Conservation (phyloP, 1,139 yeast genomes). For the Debaryomycetaceae sp. region DNA sequence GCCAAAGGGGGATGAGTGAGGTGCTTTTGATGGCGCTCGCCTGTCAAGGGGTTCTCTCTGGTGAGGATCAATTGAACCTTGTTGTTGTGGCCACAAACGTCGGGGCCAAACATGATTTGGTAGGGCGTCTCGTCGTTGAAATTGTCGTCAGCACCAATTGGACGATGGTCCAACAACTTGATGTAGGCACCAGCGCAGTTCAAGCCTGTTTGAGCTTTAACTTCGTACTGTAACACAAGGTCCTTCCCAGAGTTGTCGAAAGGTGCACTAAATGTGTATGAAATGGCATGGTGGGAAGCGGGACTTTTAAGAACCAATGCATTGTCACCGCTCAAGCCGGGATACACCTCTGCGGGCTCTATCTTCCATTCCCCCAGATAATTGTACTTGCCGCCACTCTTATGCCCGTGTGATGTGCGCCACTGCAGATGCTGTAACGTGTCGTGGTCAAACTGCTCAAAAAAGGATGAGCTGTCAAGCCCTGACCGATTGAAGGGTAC, state of each 20-base stretch:
- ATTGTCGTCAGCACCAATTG: slow-evolving; percentile 31
- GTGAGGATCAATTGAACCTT: slow-evolving; percentile 73
- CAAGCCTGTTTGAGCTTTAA: slow-evolving; percentile 72
- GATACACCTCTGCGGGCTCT: slow-evolving; percentile 47
- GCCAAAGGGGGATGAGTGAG: slow-evolving; percentile 65
- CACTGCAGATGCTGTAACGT: slow-evolving; percentile 47
- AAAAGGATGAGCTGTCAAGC: slow-evolving; percentile 42
- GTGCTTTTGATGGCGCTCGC: slow-evolving; percentile 63
- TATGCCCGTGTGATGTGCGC: slow-evolving; percentile 59
- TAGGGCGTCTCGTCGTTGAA: slow-evolving; percentile 66
- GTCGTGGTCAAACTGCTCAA: slow-evolving; percentile 61
- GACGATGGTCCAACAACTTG: slow-evolving; percentile 53
- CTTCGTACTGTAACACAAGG: slow-evolving; percentile 83
- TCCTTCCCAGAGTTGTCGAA: slow-evolving; percentile 56
- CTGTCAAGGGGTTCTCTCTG: slow-evolving; percentile 53
- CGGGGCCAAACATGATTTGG: slow-evolving; percentile 94
- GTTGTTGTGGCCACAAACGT: slow-evolving; percentile 77
- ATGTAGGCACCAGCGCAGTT: slow-evolving; percentile 88
- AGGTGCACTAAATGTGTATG: slow-evolving; percentile 50
- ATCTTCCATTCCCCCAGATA: slow-evolving; percentile 75
- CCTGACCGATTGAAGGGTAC: slow-evolving; percentile 24
- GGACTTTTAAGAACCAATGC: slow-evolving; percentile 73
- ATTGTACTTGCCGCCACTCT: slow-evolving; percentile 42
- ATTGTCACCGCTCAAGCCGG: slow-evolving; percentile 59
- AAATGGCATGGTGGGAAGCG: slow-evolving; percentile 79